Conservation (phyloP, 2,329 filamentous ascomycete genomes). For the Aspergillus neotritici region DNA sequence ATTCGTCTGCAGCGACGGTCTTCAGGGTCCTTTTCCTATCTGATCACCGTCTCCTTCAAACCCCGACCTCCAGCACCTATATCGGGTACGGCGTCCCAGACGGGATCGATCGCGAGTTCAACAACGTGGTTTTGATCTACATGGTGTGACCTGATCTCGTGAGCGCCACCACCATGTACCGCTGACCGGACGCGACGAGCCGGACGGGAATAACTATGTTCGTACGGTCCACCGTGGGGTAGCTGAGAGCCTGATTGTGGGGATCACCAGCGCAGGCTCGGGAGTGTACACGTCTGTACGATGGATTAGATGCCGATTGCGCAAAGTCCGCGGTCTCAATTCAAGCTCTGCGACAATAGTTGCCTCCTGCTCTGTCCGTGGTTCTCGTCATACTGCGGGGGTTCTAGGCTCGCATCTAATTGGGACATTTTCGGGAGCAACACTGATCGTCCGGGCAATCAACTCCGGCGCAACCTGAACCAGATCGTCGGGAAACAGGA, state of each 20-base stretch:
- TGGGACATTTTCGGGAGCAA: background rate
- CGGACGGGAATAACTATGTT: constrained; percentile 48
- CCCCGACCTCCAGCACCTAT: constrained; percentile 52
- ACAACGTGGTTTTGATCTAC: constrained; percentile 53
- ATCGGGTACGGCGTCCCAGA: constrained; percentile 54
- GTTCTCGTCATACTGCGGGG: constrained; percentile 55
- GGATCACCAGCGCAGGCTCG: constrained; percentile 47
- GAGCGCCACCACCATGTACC: constrained; percentile 51
- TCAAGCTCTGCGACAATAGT: constrained; percentile 41
- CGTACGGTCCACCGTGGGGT: constrained; percentile 49
- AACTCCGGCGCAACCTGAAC: constrained; percentile 53
- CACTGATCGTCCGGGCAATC: constrained; percentile 44
- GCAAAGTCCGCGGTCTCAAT: constrained; percentile 41
- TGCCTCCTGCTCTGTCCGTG: constrained; percentile 42
- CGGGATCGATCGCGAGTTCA: constrained; percentile 53
- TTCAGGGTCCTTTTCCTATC: constrained; percentile 57
- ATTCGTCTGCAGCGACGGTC: constrained; percentile 55
- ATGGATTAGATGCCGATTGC: constrained; percentile 18
- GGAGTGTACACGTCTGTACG: constrained; percentile 45
- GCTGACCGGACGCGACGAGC: constrained; percentile 49
- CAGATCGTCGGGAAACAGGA: constrained; percentile 48
- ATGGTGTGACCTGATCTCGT: constrained; percentile 53
- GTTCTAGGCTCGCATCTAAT: constrained; percentile 15
- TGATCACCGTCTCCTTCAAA: constrained; percentile 53
- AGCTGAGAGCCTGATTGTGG: constrained; percentile 51